Evolutionary conservation across 2,329 filamentous ascomycete genomes (phyloP), one percentile per base, ranked within the genome.

Genomic region (Cordyceps fumosorosea): DNA sequence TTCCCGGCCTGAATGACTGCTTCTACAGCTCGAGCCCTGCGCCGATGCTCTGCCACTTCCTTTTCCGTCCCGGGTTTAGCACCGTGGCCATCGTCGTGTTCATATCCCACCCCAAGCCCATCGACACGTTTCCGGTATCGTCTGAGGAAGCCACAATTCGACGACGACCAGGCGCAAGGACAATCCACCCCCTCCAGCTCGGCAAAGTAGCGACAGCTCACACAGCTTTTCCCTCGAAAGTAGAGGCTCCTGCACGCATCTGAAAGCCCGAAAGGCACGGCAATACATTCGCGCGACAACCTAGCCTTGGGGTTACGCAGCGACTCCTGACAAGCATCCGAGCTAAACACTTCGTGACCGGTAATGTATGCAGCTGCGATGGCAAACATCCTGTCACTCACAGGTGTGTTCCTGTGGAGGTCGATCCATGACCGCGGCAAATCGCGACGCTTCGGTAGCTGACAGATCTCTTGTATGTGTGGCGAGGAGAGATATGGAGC

Each of bases 321-420:
- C 20, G 32, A 24, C 2, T 26, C 47, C 6, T 29, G 3, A 47
- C 65, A 67, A 1, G 61, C 65, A 1, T 62, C 65, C 1, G 40
- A 11, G 3, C 67, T 70, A 14, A 61, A 64, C 3, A 74, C 63
- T 29, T 65, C 69, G 0, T 64, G 66, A 1, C 74, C 74, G 0
- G 69, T 69, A 1, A 76, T 51, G 53, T 71, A 76, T 5, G 73
- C 73, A 5, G 75, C 34, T 3, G 69, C 70, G 52, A 67, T 69
- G 18, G 72, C 67, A 56, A 73, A 75, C 20, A 67, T 63, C 0
- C 48, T 59, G 0, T 60, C 5, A 7, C 69, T 67, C 3, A 76
- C 37, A 0, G 63, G 62, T 5, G 56, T 62, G 0, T 62, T 61
- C 0, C 48, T 14, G 47, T 75, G 71, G 12, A 45, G 53, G 0